Percentiles rank a stretch among this genome's conserved stretches.
Conservation (phyloP, 768 basidiomycete species). For the Trametes villosa region DNA sequence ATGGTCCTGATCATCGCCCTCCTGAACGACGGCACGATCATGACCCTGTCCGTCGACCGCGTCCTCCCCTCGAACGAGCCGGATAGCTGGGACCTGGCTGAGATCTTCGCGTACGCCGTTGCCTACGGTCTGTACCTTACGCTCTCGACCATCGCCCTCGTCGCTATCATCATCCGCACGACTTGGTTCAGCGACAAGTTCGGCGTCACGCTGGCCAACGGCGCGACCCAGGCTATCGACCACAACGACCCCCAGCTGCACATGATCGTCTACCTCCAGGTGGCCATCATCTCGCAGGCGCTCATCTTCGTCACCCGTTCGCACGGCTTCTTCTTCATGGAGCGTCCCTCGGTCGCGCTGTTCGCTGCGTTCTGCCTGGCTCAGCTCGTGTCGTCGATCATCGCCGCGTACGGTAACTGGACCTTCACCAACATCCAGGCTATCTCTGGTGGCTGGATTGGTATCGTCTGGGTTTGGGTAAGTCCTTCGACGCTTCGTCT, state of each 20-base stretch:
- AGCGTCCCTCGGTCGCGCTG: constrained; percentile 88
- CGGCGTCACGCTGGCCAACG: constrained; percentile 58
- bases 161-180: constrained; percentile 84
- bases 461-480: constrained; percentile 97
- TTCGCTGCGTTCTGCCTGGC: constrained; percentile 91
- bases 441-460: constrained; percentile 94
- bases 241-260: constrained; percentile 79
- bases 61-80: constrained; percentile 92
- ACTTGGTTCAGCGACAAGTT: constrained; percentile 90
- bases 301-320: constrained; percentile 96
- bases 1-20: constrained; percentile 99
- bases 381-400: constrained; percentile 94
- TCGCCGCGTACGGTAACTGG: constrained; percentile 92
- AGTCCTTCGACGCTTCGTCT: constrained; percentile 34
- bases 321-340: constrained; percentile 96
- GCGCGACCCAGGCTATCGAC: constrained; percentile 34
- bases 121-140: constrained; percentile 96
- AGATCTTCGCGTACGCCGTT: constrained; percentile 95
- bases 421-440: constrained; percentile 84
- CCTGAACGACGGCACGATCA: constrained; percentile 98
- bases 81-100: constrained; percentile 93
- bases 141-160: constrained; percentile 81
- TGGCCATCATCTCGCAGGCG: constrained; percentile 98
- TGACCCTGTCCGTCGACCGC: constrained; percentile 96
- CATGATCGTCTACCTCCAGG: constrained; percentile 93